Evolutionary conservation across 768 basidiomycete genomes (phyloP).

Genomic region (Sistotremastrum suecicum): DNA sequence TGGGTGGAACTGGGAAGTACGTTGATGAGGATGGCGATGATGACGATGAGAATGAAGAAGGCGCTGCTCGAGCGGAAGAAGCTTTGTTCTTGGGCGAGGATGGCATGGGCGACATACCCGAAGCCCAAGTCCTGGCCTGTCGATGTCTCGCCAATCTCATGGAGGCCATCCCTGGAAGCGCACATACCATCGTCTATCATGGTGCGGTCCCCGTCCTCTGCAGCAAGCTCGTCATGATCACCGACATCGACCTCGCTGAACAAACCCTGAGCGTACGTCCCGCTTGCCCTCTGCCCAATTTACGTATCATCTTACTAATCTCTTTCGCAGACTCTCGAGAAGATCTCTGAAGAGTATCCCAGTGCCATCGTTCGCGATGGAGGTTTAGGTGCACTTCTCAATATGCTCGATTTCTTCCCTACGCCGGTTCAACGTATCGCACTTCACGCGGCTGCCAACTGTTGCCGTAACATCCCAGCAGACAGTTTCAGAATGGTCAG

Average conservation of each 20-base stretch:
- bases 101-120: conserved; percentile 16
- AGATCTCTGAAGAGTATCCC: conserved; percentile 96
- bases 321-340: conserved; percentile 73
- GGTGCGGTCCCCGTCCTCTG: conserved; percentile 97
- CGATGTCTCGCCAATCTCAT: conserved; percentile 94
- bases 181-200: conserved; percentile 95
- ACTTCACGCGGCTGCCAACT: conserved; percentile 91
- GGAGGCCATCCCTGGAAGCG: conserved; percentile 96
- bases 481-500: conserved; percentile 85
- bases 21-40: conserved; percentile 66
- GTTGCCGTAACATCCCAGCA: conserved; percentile 81
- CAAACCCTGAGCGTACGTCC: conserved; percentile 88
- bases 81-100: conserved; percentile 27
- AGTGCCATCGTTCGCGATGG: conserved; percentile 93
- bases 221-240: conserved; percentile 93
- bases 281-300: conserved; percentile 3
- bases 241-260: conserved; percentile 95
- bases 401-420: conserved; percentile 96
- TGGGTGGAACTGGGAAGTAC: conserved; percentile 64
- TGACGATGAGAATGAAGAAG: conserved; percentile 41
- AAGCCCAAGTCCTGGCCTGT: conserved; percentile 93
- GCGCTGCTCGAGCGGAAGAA: conserved; percentile 60
- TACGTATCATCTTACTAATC: conserved; percentile 11
- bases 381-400: conserved; percentile 82
- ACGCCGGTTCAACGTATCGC: conserved; percentile 96